Base-by-base conservation (phyloP, 108 stramenopile species). In the Chaetoceros muelleri region DNA sequence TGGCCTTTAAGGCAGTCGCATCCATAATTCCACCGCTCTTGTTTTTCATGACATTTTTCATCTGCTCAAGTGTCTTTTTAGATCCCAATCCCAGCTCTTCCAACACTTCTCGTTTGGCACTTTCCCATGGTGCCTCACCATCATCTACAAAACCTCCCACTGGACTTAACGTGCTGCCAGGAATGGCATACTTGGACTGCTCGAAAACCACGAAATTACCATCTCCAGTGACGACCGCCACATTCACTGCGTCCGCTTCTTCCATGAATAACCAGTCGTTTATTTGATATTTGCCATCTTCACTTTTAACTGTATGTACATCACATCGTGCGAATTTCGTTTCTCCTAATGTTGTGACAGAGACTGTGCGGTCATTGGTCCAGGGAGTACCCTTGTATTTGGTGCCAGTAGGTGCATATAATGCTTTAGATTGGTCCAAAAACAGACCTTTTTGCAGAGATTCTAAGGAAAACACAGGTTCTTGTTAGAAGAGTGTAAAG, bases 201-300 rank as follows among this genome's bases (percentile, higher is more conserved):
- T 73, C 31, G 54, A 83, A 72, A 7, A 77, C 64, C 24, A 66
- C 34, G 52, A 74, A 79, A 46, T 66, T 51, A 0, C 68, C 70
- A 16, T 66, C 55, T 48, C 50, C 50, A 8, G 65, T 60, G 55
- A 73, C 55, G 2, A 82, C 78, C 3, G 71, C 58, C 0, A 82
- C 70, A 54, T 82, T 82, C 21, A 82, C 70, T 16, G 74, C 75
- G 28, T 75, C 61, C 2, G 40, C 29, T 68, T 82, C 81, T 44
- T 82, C 81, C 24, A 74, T 65, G 61, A 75, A 79, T 10, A 82
- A 23, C 81, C 81, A 82, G 62, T 82, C 82, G 16, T 72, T 34
- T 24, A 78, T 62, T 17, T 62, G 8, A 10, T 27, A 49, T 31
- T 34, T 31, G 3, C 62, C 64, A 49, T 74, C 62, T 29, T 69